Base-by-base conservation (phyloP, 2,329 filamentous ascomycete species). In the Epichloe amarillans region DNA sequence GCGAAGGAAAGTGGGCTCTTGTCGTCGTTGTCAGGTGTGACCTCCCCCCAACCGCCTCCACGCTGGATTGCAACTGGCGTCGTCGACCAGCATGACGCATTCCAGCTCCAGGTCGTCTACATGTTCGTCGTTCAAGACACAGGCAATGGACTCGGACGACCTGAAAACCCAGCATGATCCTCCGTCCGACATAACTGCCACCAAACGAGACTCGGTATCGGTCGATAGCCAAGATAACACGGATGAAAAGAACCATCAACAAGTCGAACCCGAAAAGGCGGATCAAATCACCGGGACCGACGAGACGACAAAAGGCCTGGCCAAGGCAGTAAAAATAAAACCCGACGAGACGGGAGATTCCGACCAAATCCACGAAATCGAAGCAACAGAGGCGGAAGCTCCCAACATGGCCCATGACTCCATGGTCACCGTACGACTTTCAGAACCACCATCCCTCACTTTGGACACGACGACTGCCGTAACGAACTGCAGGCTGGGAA, bases 401-500 rank as follows among this genome's bases (percentile, higher is more conserved):
- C 64, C 65, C n/a, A 69, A 63, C 53, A 68, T 68, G 63, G 57
- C 64, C 19, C 76, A 77, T 63, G 84, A 88, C 66, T 88, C 85
- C 19, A 83, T 88, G 82, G 83, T 88, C 44, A 88, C 84, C 7
- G 84, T 88, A 43, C 77, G 83, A 50, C 72, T 88, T 46, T 88
- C 84, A 19, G 84, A 87, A 62, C 71, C 75, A 52, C 66, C 77
- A 58, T 60, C 72, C 58, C 60, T 81, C 59, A 66, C 71, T 56
- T 72, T 82, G 56, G 69, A 76, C 51, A 75, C 72, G 53, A 69
- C 67, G 36, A 59, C 66, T 51, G 49, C 58, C 53, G 14, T 19
- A 11, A 49, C 55, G 51, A 49, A 54, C 57, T 48, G 60, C 59
- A 57, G 63, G 37, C 11, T 42, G 12, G 19, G 41, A 11, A 45